A percentile compares a stretch with the other conserved stretches of the same genome.
Conservation (phyloP, 345 rosid species). For the Bruguiera gymnorhiza region DNA sequence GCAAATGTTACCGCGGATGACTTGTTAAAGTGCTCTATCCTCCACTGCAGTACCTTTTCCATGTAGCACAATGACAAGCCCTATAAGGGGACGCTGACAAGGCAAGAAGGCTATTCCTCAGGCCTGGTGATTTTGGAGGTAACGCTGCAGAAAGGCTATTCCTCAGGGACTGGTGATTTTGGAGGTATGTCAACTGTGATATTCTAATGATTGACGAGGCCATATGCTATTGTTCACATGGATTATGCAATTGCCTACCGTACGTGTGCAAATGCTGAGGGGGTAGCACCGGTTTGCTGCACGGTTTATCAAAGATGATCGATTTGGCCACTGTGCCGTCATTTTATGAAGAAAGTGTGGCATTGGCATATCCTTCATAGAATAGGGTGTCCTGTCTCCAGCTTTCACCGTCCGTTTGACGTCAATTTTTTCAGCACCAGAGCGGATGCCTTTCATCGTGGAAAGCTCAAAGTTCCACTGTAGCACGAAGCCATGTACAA, state of each 20-base stretch:
- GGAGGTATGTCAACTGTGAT: background rate
- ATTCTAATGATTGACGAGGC: too few relatives aligned
- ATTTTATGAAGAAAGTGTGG: conserved; percentile 19
- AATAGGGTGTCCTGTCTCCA: conserved; percentile 12
- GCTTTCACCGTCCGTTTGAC: conserved; percentile 28
- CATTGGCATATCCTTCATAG: conserved; percentile 5
- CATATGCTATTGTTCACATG: background rate
- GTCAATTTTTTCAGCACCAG: conserved; percentile 28
- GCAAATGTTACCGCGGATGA: conserved; percentile 21
- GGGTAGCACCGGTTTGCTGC: conserved; percentile 11
- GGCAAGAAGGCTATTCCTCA: conserved; percentile 10
- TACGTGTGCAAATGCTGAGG: background rate
- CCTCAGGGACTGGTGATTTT: conserved; percentile 21
- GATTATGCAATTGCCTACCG: background rate
- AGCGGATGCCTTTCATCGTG: conserved; percentile 28
- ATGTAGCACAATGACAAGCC: conserved; percentile 12
- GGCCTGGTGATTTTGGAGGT: conserved; percentile 21
- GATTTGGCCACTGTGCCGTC: conserved; percentile 13
- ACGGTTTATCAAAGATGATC: conserved; percentile 8
- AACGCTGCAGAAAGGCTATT: conserved; percentile 5
- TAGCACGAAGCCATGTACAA: conserved; percentile 46
- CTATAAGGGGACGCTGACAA: conserved; percentile 11
- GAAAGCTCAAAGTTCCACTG: conserved; percentile 31
- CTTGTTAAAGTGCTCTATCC: conserved; percentile 12
- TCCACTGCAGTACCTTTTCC: conserved; percentile 7